Percentiles rank a stretch among this genome's conserved stretches.
phyloP scores from a whole-genome alignment of 129 eudicot species.

The Tanacetum coccineum region DNA sequence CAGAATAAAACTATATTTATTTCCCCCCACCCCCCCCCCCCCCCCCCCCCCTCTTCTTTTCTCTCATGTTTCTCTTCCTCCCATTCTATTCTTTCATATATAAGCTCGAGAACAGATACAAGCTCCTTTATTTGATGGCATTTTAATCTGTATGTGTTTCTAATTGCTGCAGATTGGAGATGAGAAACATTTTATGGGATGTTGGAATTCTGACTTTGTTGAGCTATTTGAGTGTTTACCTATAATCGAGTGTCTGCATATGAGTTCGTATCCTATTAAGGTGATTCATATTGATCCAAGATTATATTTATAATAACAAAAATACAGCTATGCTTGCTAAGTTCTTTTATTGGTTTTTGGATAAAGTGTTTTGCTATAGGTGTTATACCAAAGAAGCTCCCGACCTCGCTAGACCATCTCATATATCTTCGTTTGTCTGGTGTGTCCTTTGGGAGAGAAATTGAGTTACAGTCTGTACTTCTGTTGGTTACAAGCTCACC shows the following conservation, averaged over 20 bases:
- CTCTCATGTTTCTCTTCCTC: too few relatives aligned
- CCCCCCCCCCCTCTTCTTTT: too few relatives aligned
- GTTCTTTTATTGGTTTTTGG: not conserved
- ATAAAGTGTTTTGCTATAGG: slow-evolving; percentile 31
- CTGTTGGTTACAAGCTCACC: slow-evolving; percentile 23
- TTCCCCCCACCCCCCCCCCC: too few relatives aligned
- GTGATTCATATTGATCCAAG: not conserved
- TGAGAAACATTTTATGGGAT: slow-evolving; percentile 1
- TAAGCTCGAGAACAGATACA: not conserved
- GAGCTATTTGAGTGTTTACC: slow-evolving; percentile 23
- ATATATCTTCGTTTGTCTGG: slow-evolving; percentile 10
- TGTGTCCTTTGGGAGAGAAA: slow-evolving; percentile 20
- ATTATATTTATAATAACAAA: not conserved
- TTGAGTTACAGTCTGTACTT: slow-evolving; percentile 11
- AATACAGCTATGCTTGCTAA: not conserved
- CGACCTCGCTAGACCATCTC: slow-evolving; percentile 9
- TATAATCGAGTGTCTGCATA: slow-evolving; percentile 16
- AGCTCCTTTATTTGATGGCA: not conserved
- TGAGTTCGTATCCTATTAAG: slow-evolving; percentile 20
- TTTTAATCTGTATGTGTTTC: not conserved
- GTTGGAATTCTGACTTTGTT: slow-evolving; percentile 20
- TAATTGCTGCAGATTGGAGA: slow-evolving; percentile 17
- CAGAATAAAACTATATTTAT: too few relatives aligned
- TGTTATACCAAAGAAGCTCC: slow-evolving; percentile 15
- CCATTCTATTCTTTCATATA: too few relatives aligned